phyloP scores from a whole-genome alignment of 2,329 filamentous ascomycete species.

The Calonectria henricotiae region DNA sequence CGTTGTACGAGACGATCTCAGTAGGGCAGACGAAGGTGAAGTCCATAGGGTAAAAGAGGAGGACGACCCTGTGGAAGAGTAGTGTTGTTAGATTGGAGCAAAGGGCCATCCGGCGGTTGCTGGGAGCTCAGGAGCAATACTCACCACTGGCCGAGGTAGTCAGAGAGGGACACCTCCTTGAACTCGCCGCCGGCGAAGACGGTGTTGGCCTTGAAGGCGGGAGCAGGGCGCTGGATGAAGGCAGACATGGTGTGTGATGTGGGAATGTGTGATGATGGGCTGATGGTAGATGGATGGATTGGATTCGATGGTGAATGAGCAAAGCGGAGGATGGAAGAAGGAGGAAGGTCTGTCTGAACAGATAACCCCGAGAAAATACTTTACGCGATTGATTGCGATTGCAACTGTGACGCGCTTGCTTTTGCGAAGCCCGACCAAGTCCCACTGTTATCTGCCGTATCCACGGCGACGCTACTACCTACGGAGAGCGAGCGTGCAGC shows the following conservation, averaged over 20 bases:
- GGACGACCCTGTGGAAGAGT: conserved; percentile 68
- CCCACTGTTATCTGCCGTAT: conserved; percentile 26
- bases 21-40: conserved; percentile 80
- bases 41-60: conserved; percentile 79
- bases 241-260: conserved; percentile 60
- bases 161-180: conserved; percentile 64
- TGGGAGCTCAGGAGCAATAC: conserved; percentile 8
- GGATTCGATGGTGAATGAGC: not conserved
- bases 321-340: not conserved
- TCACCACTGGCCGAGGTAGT: conserved; percentile 67
- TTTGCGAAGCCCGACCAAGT: conserved; percentile 11
- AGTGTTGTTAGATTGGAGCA: not conserved
- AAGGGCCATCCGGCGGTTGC: conserved; percentile 10
- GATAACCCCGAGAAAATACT: conserved; percentile 8
- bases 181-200: conserved; percentile 67
- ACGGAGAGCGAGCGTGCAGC: not conserved
- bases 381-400: conserved; percentile 16
- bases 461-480: conserved; percentile 12
- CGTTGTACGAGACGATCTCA: conserved; percentile 77
- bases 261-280: not conserved
- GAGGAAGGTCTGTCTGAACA: not conserved
- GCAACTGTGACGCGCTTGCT: conserved; percentile 9
- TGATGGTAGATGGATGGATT: not conserved
- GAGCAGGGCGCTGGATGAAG: conserved; percentile 67
- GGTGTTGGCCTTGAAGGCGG: conserved; percentile 67